A percentile compares a stretch with the other conserved stretches of the same genome.
Conservation (phyloP, 805 yeast species). For the Isabelozyma heimii region DNA sequence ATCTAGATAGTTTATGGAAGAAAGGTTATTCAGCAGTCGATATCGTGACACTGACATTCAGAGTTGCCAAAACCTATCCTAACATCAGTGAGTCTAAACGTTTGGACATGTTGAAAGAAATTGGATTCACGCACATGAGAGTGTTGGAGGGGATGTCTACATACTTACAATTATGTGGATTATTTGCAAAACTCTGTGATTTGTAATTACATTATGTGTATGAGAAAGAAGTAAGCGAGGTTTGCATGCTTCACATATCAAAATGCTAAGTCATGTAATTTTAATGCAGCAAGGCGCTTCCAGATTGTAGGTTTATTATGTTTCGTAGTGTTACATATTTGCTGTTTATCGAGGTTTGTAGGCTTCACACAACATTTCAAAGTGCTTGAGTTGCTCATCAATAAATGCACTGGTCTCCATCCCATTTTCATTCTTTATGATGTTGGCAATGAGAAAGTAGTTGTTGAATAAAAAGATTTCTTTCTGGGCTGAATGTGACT, state of each 20-base stretch:
- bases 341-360: constrained; percentile 17
- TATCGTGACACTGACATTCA: constrained; percentile 84
- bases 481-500: constrained; percentile 42
- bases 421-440: constrained; percentile 42
- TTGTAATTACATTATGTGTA: too few species aligned
- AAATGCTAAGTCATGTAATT: neutral
- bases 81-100: constrained; percentile 66
- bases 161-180: constrained; percentile 79
- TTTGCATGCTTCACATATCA: neutral
- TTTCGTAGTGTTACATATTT: too few species aligned
- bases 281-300: neutral
- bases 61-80: constrained; percentile 75
- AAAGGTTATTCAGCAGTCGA: constrained; percentile 94
- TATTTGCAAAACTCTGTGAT: constrained; percentile 60
- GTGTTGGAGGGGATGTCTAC: constrained; percentile 91
- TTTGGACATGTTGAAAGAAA: constrained; percentile 76
- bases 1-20: constrained; percentile 71
- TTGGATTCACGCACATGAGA: constrained; percentile 90
- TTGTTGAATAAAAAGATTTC: constrained; percentile 77
- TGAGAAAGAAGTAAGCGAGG: neutral
- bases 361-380: constrained; percentile 38
- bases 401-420: constrained; percentile 17
- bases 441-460: constrained; percentile 60
- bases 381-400: constrained; percentile 37
- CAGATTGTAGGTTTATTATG: neutral